Evolutionary conservation across 176 grass and related monocot species (phyloP), one percentile per base, ranked within the genome.

Genomic region (Oryza glumipatula): DNA sequence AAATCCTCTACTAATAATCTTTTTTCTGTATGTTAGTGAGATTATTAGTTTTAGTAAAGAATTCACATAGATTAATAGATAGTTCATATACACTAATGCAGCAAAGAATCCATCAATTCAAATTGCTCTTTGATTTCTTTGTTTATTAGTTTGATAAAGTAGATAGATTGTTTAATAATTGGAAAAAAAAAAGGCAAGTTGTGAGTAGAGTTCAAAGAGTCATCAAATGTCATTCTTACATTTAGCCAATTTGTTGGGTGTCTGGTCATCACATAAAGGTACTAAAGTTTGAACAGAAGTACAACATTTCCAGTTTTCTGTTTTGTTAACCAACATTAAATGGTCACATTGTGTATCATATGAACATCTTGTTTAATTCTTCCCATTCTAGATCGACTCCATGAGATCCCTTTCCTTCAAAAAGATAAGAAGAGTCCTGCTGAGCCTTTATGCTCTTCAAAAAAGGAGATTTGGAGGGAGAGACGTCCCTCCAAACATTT

Each of bases 301-400:
- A 48, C 9, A 36, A 70, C 28, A 24, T 70, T 80, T 16, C 15
- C 13, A 5, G 51, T 54, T 15, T 54, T 54, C 51, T 17, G 51
- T 54, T 54, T 54, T 54, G 51, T 17, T 54, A 17, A 16, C 17
- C 51, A 54, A 35, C 15, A 69, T 69, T 22, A 46, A 52, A 13
- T 4, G 32, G 4, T 39, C 33, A 54, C 11, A 3, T 79, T 67
- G 33, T 9, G 32, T 51, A 17, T 68, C 64, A 10, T 66, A 11
- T 30, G 24, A 66, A 66, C 64, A 66, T 82, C 44, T 82, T 72
- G 10, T 52, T 46, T 51, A 82, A 4, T 72, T 43, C 12, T 61
- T 33, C 11, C 23, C 48, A 82, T 63, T 3, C 15, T 73, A 64
- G 2, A 60, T 82, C 6, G 0, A 73, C 6, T 74, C 13, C 47